Evolutionary conservation across 2,329 filamentous ascomycete genomes (phyloP), one percentile per base, ranked within the genome.

Genomic region (Talaromyces sp.): DNA sequence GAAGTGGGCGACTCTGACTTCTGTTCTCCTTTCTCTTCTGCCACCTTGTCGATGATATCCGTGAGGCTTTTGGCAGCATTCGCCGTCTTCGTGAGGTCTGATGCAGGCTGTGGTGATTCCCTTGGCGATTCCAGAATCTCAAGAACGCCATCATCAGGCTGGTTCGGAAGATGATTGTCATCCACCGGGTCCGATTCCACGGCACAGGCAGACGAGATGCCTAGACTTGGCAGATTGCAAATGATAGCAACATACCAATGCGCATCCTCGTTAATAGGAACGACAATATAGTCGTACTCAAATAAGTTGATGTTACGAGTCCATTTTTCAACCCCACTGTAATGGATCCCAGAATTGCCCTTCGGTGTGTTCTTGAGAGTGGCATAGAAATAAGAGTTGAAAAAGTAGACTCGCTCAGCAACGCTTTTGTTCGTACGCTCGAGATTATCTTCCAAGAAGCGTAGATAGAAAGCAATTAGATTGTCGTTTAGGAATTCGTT

Each of bases 201-300:
- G 16, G 17, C 33, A 2, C 49, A 41, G 8, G 54, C 54, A 9
- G 47, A 27, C 11, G 57, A 56, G 13, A 44, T 9, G 19, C 27
- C 24, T n/a, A 94, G 78, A 47, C 81, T 86, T 3, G 85, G 82
- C 2, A 93, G 81, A 65, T 99, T 96, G 81, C 91, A 96, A 47
- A 99, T 93, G 51, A 99, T 93, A 13, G 91, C 91, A 60, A 97
- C 78, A 72, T 94, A 97, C 94, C 95, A 99, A 71, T 99, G 94
- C 1, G 80, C 75, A 61, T 85, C 79, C 67, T 97, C 89, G 64
- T 96, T 95, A 69, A 99, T 90, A 0, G 94, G 94, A 6, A 99
- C 88, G 10, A 97, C 81, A 53, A 97, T 86, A 69, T 92, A 97
- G 67, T 96, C 90, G 63, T 90, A 91, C 5, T 80, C 82, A 65